Evolutionary conservation across 345 rosid species (phyloP), one percentile per base, ranked within the genome.

Genomic region (Brassica juncea): DNA sequence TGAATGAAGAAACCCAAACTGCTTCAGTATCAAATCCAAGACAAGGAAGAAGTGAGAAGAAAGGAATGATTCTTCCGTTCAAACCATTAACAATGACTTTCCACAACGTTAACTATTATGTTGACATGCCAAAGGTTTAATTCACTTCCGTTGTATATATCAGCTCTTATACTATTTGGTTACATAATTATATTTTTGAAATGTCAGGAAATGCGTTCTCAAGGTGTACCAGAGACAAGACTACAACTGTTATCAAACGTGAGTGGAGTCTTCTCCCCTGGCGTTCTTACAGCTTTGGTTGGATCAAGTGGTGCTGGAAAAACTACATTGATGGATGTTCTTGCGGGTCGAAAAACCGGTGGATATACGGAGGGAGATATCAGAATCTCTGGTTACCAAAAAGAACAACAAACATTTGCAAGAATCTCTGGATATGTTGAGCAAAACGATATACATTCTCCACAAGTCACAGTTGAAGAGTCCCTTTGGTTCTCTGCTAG

Each of bases 261-360:
- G 76, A 92, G 93, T 71, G 98, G 98, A 68, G 94, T 90, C n/a
- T 94, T 92, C 86, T 89, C 96, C 27, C 97, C 97, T 1, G 97
- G 98, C 64, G 91, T 90, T 52, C 97, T 94, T 19, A 94, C 97
- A 2, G 98, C 98, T 71, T 83, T 94, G 77, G 98, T 94, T 75
- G 98, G 98, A 78, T 86, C 98, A 28, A 94, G 98, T 70, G 98
- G 98, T 75, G 98, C 97, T 0, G 98, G 98, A 3, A 94, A 94
- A 84, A 94, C 98, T 49, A 94, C 98, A 62, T 82, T 94, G 80
- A 90, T 94, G 98, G 98, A 94, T 82, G 98, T 94, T 31, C 97
- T 94, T 47, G 96, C 97, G 2, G 98, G 98, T 67, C 85, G 97
- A 75, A 94, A 94, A 86, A 94, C 97, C 16, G 94, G 98, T 67